phyloP scores from a whole-genome alignment of 2,329 filamentous ascomycete genomes.

The Amesomyces nigricolor region DNA sequence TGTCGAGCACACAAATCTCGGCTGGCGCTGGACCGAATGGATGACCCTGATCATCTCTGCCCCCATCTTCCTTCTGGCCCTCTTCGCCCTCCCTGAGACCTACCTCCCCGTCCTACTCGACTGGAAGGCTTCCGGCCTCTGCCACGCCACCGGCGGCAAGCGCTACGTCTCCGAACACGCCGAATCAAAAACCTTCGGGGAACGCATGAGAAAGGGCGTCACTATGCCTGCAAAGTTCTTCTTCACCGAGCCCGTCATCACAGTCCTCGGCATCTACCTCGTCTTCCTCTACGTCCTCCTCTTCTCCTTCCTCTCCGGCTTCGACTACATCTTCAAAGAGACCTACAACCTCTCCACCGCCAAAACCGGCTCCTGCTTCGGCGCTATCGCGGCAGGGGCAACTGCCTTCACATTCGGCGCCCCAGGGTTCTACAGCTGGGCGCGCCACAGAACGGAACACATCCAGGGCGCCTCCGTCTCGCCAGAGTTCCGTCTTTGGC shows the following conservation, averaged over 20 bases:
- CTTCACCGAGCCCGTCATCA: constrained; percentile 41
- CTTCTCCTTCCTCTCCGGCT: constrained; percentile 45
- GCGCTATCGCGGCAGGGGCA: constrained; percentile 36
- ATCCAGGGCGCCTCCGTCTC: constrained; percentile 37
- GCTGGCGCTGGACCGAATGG: constrained; percentile 46
- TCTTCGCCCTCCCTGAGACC: constrained; percentile 46
- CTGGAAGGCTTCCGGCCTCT: constrained; percentile 40
- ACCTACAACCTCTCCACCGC: constrained; percentile 42
- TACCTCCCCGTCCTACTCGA: constrained; percentile 42
- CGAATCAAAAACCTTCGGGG: constrained; percentile 33
- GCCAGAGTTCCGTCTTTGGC: constrained; percentile 51
- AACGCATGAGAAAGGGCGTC: constrained; percentile 32
- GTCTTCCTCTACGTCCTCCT: constrained; percentile 43
- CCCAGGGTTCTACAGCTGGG: constrained; percentile 41
- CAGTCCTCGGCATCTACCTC: constrained; percentile 41
- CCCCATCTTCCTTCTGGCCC: constrained; percentile 30
- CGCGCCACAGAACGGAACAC: constrained; percentile 38
- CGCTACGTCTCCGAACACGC: constrained; percentile 44
- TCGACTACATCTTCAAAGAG: constrained; percentile 45
- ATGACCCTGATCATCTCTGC: constrained; percentile 35
- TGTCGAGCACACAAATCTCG: constrained; percentile 31
- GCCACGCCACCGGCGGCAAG: constrained; percentile 37
- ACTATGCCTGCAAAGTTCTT: constrained; percentile 41
- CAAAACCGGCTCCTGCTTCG: constrained; percentile 42
- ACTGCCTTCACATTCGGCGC: constrained; percentile 39